A percentile compares a stretch with the other conserved stretches of the same genome.
Conservation (phyloP, 441 rosid genomes). For the Erodium trifolium region DNA sequence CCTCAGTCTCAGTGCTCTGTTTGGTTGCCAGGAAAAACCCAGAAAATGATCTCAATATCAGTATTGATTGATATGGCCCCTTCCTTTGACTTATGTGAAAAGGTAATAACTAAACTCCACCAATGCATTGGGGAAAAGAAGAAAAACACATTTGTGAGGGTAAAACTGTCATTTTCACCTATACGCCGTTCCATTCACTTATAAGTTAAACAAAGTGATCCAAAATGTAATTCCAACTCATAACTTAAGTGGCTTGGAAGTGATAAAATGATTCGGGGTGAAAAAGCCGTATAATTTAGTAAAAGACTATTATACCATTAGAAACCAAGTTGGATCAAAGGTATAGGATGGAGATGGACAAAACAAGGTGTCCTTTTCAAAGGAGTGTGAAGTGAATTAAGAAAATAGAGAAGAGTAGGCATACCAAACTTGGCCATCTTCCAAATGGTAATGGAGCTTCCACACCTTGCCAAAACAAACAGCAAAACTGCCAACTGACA, state of each 20-base stretch:
- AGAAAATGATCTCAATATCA: constrained; percentile 1
- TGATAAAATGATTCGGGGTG: no score
- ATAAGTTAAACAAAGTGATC: no score
- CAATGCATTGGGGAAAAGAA: background rate
- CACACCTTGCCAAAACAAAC: constrained; percentile 74
- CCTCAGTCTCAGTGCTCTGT: constrained; percentile 1
- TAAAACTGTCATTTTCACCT: background rate
- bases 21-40: constrained; percentile 4
- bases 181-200: background rate
- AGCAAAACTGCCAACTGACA: constrained; percentile 82
- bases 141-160: background rate
- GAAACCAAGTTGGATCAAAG: background rate
- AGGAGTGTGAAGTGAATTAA: background rate
- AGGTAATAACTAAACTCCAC: background rate
- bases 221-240: no score
- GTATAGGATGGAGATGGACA: background rate
- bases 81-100: background rate
- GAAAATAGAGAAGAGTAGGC: background rate
- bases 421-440: constrained; percentile 72
- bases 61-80: background rate
- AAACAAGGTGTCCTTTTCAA: background rate
- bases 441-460: constrained; percentile 89
- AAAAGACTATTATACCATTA: no score
- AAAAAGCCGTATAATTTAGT: no score
- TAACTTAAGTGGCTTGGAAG: no score